Evolutionary conservation across 345 rosid genomes (phyloP).

Genomic region (Microthlaspi erraticum): DNA sequence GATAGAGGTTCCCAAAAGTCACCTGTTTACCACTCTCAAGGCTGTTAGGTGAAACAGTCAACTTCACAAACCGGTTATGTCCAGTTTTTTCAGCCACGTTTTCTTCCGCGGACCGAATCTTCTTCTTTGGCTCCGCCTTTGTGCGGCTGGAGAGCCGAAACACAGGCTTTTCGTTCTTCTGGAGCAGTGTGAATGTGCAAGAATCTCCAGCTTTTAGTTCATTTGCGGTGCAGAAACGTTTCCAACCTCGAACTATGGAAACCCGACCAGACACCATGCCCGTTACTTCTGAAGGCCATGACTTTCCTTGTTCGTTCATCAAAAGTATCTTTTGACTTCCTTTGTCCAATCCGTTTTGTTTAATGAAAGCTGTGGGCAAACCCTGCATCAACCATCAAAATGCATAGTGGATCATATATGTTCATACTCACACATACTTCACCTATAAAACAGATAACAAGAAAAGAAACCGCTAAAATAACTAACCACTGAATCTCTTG

Average conservation of each 20-base stretch:
- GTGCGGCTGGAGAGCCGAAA: conserved; percentile 8
- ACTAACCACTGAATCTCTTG: conserved; percentile 14
- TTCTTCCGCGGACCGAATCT: background rate
- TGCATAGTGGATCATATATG: background rate
- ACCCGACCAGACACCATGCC: background rate
- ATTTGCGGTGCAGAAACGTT: conserved; percentile 21
- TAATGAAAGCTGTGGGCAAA: conserved; percentile 20
- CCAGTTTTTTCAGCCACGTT: background rate
- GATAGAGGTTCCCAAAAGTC: background rate
- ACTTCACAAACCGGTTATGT: conserved; percentile 17
- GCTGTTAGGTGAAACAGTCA: conserved; percentile 13
- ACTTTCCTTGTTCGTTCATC: conserved; percentile 37
- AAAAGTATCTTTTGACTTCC: conserved; percentile 13
- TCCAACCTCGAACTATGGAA: conserved; percentile 28
- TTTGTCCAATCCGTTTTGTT: conserved; percentile 10
- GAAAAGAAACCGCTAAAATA: background rate
- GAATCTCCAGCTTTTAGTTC: conserved; percentile 21
- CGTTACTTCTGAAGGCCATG: conserved; percentile 17
- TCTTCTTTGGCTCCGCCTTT: background rate
- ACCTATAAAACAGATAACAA: background rate
- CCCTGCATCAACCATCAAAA: conserved; percentile 31
- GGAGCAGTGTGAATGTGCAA: conserved; percentile 12
- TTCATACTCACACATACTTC: background rate
- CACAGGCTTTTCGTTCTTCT: background rate
- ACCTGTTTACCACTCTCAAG: conserved; percentile 22